Evolutionary conservation across 768 basidiomycete species (phyloP), one percentile per base, ranked within the genome.

Genomic region (Suillus subaureus): DNA sequence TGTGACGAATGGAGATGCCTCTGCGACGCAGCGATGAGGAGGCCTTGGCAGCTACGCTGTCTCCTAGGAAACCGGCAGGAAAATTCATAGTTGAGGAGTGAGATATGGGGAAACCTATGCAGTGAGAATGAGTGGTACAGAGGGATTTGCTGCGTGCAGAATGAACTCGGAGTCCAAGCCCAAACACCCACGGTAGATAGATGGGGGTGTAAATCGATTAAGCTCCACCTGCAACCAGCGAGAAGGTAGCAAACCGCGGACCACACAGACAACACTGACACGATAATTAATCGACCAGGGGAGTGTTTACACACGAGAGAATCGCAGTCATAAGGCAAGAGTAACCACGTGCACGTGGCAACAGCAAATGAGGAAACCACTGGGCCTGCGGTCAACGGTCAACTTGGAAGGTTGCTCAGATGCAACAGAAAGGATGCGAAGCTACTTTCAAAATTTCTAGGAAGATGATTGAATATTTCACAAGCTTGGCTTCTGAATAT

Each of bases 1-100:
- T 39, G 49, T 76, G 69, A 42, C 76, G 77, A 12, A 71, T 28
- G 1, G 73, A 63, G 45, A 76, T 57, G 12, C 62, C 49, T 57
- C 66, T 70, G 28, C 74, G 71, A 18, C 49, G 68, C 2, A 66
- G 37, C 2, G 26, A n/a, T n/a, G 55, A 9, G 47, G 45, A 39
- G 11, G 68, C n/a, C 23, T 61, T 68, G 55, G 37, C 18, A 39
- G 21, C 39, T 23, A 49, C 11, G n/a, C 47, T 58, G 28, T 2
- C 35, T 11, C 60, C 60, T 42, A 64, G 56, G 55, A 67, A 23
- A 21, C 42, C 43, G 7, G 6, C 68, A 39, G 64, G 40, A 28
- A 64, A 18, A 6, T 51, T 37, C 70, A 72, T 72, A 28, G 11
- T 43, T 28, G 64, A 39, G 35, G 35, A 6, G 31, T 31, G 33